A percentile compares a stretch with the other conserved stretches of the same genome.
phyloP scores from a whole-genome alignment of 139 green algal genomes.

The Tetradesmus lagerheimii region DNA sequence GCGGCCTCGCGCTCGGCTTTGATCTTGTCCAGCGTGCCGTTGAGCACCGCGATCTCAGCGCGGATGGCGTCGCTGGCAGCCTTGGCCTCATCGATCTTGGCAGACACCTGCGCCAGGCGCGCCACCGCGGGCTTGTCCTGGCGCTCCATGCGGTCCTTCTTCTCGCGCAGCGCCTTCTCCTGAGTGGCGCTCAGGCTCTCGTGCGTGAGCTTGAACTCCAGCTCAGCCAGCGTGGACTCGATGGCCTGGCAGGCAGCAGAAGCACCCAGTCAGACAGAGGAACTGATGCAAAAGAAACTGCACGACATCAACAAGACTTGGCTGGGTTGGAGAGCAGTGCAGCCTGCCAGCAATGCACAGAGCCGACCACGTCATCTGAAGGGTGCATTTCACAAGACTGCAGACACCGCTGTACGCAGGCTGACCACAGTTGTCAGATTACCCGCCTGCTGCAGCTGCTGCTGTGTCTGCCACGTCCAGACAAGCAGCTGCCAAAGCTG shows the following conservation, averaged over 20 bases:
- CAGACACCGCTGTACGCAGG: no score
- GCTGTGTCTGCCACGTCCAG: no score
- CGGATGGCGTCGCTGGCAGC: constrained; percentile 47
- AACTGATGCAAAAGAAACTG: no score
- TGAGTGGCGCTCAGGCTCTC: constrained; percentile 52
- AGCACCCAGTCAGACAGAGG: background rate
- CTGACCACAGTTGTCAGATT: no score
- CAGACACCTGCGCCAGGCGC: constrained; percentile 52
- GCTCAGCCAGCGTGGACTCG: constrained; percentile 20
- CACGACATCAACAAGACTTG: no score
- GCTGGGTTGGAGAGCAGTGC: no score
- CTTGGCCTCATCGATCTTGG: constrained; percentile 57
- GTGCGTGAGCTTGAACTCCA: constrained; percentile 68
- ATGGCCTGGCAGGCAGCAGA: background rate
- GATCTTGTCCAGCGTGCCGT: constrained; percentile 42
- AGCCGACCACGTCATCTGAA: no score
- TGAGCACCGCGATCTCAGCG: constrained; percentile 34
- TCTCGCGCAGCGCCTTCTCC: constrained; percentile 57
- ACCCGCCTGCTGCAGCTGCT: no score
- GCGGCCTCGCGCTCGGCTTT: constrained; percentile 51
- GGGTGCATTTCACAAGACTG: no score
- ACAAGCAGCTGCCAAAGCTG: no score
- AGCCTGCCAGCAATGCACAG: no score
- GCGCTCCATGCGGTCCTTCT: constrained; percentile 50
- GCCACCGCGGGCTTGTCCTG: constrained; percentile 46